Base-by-base conservation (phyloP, 1,284 basidiomycete species). In the Butyriboletus appendiculatus region DNA sequence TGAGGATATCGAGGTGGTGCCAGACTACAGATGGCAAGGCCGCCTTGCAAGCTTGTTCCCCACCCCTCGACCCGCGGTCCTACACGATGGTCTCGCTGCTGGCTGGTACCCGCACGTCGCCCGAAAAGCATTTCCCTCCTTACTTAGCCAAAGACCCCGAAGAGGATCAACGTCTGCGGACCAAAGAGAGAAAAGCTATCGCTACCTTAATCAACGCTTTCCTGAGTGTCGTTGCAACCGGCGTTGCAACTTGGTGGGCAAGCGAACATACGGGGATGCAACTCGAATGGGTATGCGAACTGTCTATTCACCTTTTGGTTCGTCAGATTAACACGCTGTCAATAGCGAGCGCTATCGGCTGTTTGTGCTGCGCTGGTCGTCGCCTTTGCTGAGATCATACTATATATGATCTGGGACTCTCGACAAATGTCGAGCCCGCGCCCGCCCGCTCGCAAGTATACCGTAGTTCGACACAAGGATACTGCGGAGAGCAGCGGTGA, bases 81-180 rank as follows among this genome's bases (percentile, higher is more conserved):
- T 92, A 88, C 66, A 74, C 77, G 12, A 90, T 90, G 81, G 72
- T 90, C 45, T 73, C 88, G n/a, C 73, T 92, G 26, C 80, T 92
- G 4, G 89, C 90, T 18, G 90, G 90, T 28, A 79, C 85, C 4
- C 81, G 77, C 34, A 86, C 89, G 16, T 86, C 86, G 7, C 90
- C 90, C 15, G 82, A 88, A 53, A 81, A 86, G 47, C 81, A 77
- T 44, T 86, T 89, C 56, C 84, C 84, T 32, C 63, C 70, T 26
- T 79, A 79, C 58, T 56, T 66, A 4, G 73, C 76, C 16, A 68
- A 71, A 49, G 75, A 76, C 41, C 74, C 76, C 28, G 78, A 63
- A 42, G 75, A 72, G 43, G 73, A 75, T 42, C 67, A 59, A 22
- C 63, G 60, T 45, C 70, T 76, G 44, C 76, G 71, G 49, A 70